Evolutionary conservation across 352 stramenopile genomes (phyloP).

Genomic region (Nothophytophthora sp.): DNA sequence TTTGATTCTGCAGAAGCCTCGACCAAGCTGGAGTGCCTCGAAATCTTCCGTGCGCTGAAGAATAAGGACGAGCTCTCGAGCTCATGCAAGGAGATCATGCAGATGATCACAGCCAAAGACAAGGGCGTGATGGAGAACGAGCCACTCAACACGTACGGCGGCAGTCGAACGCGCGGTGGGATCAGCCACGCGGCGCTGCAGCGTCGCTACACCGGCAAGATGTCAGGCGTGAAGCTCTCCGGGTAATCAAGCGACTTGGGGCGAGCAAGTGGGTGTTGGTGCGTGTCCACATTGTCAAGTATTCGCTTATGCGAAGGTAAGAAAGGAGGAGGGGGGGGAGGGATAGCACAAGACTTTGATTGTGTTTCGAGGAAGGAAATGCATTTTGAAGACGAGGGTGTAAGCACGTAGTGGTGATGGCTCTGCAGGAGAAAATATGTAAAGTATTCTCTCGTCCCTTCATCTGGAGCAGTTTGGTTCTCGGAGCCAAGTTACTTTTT

Average conservation of each 20-base stretch:
- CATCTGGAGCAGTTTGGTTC: no score
- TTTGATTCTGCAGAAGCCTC: constrained; percentile 20
- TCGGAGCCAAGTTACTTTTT: no score
- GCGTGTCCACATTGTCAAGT: no score
- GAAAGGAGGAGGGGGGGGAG: no score
- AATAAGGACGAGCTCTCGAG: constrained; percentile 81
- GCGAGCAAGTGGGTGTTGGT: constrained; percentile 12
- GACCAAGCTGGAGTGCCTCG: constrained; percentile 61
- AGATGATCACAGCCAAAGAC: constrained; percentile 61
- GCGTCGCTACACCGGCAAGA: constrained; percentile 82
- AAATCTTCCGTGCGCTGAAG: constrained; percentile 70
- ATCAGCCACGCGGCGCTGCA: constrained; percentile 79
- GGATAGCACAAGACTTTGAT: no score
- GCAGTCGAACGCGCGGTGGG: constrained; percentile 54
- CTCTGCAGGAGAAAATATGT: no score
- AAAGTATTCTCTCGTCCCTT: no score
- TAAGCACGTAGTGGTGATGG: no score
- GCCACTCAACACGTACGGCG: constrained; percentile 60
- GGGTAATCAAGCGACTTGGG: constrained; percentile 17
- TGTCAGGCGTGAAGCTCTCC: constrained; percentile 67
- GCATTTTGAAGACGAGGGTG: no score
- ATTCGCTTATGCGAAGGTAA: no score
- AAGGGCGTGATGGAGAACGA: constrained; percentile 76
- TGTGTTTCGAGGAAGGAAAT: no score
- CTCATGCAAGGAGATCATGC: constrained; percentile 77